These are phyloP conservation scores for Fusarium veterinarium DNA, from an alignment of 2,329 filamentous ascomycete genomes.

Conservation along the genomic window DNA sequence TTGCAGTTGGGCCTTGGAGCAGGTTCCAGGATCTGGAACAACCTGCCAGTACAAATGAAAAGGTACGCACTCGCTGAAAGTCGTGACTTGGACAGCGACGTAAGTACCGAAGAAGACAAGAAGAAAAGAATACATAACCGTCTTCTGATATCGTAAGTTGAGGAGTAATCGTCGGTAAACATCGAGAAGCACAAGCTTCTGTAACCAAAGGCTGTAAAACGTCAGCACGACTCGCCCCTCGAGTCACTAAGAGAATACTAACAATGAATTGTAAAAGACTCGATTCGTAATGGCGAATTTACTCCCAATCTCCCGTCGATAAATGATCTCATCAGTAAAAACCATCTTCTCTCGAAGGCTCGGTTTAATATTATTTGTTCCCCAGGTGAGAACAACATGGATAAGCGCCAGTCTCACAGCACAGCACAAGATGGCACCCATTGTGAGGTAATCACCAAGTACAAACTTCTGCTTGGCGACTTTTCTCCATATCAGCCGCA, in stretches of 20 bases:
- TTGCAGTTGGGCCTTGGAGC: slow-evolving; percentile 33
- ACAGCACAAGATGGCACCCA: not conserved
- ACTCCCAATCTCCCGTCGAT: not conserved
- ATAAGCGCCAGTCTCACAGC: not conserved
- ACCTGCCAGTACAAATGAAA: slow-evolving; percentile 39
- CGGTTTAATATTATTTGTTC: not conserved
- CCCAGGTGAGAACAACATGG: not conserved
- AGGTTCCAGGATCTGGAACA: slow-evolving; percentile 28
- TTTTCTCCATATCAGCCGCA: slow-evolving; percentile 1
- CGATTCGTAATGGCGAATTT: not conserved
- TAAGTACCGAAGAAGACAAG: slow-evolving; percentile 31
- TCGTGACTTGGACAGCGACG: slow-evolving; percentile 23
- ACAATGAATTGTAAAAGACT: slow-evolving; percentile 11
- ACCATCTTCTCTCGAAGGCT: not conserved
- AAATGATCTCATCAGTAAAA: not conserved
- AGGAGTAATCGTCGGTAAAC: slow-evolving; percentile 32
- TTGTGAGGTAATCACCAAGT: not conserved
- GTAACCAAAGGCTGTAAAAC: slow-evolving; percentile 25
- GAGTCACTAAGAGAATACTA: not conserved
- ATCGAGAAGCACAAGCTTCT: slow-evolving; percentile 34
- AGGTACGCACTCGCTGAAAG: slow-evolving; percentile 32
- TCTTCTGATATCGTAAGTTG: slow-evolving; percentile 18
- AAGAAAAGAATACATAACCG: slow-evolving; percentile 25
- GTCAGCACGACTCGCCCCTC: not conserved
- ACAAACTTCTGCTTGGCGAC: not conserved